Base-by-base conservation (phyloP, 1,139 yeast species). In the Geotrichum aggregatum region DNA sequence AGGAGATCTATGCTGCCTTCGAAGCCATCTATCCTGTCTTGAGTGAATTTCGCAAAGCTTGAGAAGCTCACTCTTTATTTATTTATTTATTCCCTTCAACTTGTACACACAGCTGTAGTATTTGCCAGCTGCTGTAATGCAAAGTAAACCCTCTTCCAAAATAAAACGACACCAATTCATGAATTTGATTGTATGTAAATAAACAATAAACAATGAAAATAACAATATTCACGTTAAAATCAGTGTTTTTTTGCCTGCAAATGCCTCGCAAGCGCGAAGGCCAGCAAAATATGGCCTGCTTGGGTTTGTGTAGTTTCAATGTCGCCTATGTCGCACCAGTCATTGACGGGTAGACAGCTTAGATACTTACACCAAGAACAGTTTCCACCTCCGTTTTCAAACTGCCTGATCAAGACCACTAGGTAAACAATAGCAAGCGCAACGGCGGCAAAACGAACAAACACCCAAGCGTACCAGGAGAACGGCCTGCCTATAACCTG, bases 21-120 rank as follows among this genome's bases (percentile, higher is more conserved):
- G 98, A 92, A 70, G 95, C 97, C 59, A 92, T 92, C 56, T 92
- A 92, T 71, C 98, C 98, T 50, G 98, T 92, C 71, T 78, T 92
- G 78, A 88, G 95, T 75, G 98, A 92, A 78, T 92, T 92, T 76
- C 83, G 98, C 70, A 92, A 92, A 73, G 82, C 83, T 56, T 83
- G 67, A 72, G 16, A 11, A 35, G 35, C 40, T 36, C 13, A 36
- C 40, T 18, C 24, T 11, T 34, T 34, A 34, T 34, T 34, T 34
- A 34, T 34, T 34, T 34, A 34, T 16, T 36, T 36, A 36, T 36
- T 36, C 43, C 31, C 31, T 22, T 22, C 33, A 34, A n/a, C n/a
- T 16, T n/a, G 8, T 16, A 8, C 36, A 34, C 36, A 16, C n/a
- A n/a, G n/a, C n/a, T n/a, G n/a, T 28, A 28, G 11, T 11, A 28